Percentiles rank a stretch among this genome's conserved stretches.
phyloP scores from a whole-genome alignment of 495 filamentous ascomycete species.

The Acidomyces sp. region DNA sequence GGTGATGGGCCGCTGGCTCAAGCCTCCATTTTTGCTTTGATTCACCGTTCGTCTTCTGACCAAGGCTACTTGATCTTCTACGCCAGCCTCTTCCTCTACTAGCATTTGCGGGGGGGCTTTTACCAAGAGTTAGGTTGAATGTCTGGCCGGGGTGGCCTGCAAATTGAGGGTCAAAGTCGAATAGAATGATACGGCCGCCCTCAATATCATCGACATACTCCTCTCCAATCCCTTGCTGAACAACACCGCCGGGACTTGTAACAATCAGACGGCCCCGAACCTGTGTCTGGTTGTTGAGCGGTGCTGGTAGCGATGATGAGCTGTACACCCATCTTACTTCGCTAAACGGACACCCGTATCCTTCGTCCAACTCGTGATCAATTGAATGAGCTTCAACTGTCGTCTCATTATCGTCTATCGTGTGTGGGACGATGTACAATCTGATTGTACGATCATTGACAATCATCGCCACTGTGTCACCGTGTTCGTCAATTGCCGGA shows the following conservation, averaged over 20 bases:
- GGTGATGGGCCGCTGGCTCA: conserved; percentile 13
- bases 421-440: conserved; percentile 18
- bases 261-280: conserved; percentile 17
- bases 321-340: conserved; percentile 18
- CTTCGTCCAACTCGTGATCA: conserved; percentile 21
- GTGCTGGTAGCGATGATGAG: conserved; percentile 4
- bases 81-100: conserved; percentile 15
- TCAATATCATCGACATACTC: conserved; percentile 17
- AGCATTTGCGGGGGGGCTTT: conserved; percentile 14
- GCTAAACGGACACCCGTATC: conserved; percentile 18
- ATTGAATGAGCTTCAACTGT: conserved; percentile 20
- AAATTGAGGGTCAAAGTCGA: conserved; percentile 21
- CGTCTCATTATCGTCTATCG: conserved; percentile 5
- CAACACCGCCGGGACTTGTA: conserved; percentile 16
- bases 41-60: conserved; percentile 19
- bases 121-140: conserved; percentile 17
- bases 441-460: conserved; percentile 20
- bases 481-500: conserved; percentile 19
- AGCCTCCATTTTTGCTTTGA: conserved; percentile 14
- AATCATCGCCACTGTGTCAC: conserved; percentile 21
- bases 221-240: conserved; percentile 9
- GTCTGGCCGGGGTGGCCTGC: conserved; percentile 20
- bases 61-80: conserved; percentile 18
- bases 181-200: conserved; percentile 20
- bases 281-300: conserved; percentile 7